Evolutionary conservation across 108 stramenopile species (phyloP), one percentile per base, ranked within the genome.

Genomic region (Chaetoceros tenuissimus): DNA sequence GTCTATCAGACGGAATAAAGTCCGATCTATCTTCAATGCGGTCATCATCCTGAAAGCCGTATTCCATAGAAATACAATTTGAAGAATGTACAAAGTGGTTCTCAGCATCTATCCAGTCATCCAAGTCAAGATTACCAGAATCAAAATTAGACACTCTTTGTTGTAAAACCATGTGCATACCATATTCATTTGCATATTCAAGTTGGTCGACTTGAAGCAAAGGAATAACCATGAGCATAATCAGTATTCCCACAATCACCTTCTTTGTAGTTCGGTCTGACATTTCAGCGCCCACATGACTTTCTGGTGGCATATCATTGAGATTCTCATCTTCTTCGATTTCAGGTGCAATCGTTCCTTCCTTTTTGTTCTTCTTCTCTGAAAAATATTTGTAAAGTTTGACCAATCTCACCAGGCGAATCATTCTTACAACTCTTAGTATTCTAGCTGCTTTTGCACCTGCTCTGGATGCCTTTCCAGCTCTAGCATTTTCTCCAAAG

Each of bases 341-440:
- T 17, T 24, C 40, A 43, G n/a, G 40, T 16, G 7, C 3, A 55
- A 23, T 19, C 31, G 40, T 7, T 28, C 20, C 20, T 55, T 44
- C 40, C 24, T 20, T 28, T n/a, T 21, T 55, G n/a, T 7, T 27
- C 17, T 55, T 44, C 22, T 66, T 74, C 30, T 53, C 31, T 2
- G 65, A 51, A 20, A 69, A 57, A 51, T 75, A 70, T 63, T 78
- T 78, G 74, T 81, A 85, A 3, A 88, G 56, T 68, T 83, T 85
- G 45, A 72, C 81, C 29, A 88, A 45, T 25, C 84, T 70, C 23
- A 85, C 75, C 51, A 85, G 59, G 3, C 84, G 67, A 1, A 88
- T 67, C 72, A 88, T 78, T 8, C 40, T 47, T 23, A 82, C 58
- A 44, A 85, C 68, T 19, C 74, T 73, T 1, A 82, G 55, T 23